phyloP scores from a whole-genome alignment of 345 rosid genomes.

The Schrenkiella parvula region DNA sequence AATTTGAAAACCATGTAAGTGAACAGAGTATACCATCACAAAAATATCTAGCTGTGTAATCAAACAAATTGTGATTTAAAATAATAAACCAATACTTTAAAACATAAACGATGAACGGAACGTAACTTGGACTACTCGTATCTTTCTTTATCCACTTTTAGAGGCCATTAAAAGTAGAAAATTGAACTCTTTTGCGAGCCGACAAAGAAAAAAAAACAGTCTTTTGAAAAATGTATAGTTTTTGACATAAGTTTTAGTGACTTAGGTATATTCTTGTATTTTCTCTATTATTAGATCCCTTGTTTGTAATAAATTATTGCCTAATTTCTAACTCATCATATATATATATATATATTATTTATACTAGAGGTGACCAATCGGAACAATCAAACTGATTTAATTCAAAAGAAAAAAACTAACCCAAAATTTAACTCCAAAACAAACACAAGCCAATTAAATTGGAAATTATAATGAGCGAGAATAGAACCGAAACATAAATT shows the following conservation, averaged over 20 bases:
- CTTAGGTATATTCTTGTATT: slow-evolving; percentile 21
- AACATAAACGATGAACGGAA: slow-evolving; percentile 1
- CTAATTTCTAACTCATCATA: background rate
- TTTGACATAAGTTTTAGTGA: slow-evolving; percentile 20
- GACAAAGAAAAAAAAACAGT: slow-evolving; percentile 17
- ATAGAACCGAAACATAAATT: background rate
- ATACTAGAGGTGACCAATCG: background rate
- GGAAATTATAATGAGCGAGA: background rate
- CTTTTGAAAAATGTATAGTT: slow-evolving; percentile 17
- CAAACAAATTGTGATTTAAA: background rate
- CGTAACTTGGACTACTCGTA: slow-evolving; percentile 34
- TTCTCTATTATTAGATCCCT: background rate
- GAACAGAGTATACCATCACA: background rate
- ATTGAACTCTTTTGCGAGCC: slow-evolving; percentile 25
- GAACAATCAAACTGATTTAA: background rate
- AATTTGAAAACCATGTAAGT: background rate
- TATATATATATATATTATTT: background rate
- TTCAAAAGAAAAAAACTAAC: background rate
- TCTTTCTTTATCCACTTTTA: slow-evolving; percentile 27
- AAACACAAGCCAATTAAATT: background rate
- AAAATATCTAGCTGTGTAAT: background rate
- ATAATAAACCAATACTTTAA: background rate
- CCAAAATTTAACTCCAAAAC: background rate
- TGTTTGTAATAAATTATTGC: background rate
- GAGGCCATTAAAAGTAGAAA: slow-evolving; percentile 18